Conservation (phyloP, 192 early-diverging fungal genomes). For the Umbelopsis sp. region DNA sequence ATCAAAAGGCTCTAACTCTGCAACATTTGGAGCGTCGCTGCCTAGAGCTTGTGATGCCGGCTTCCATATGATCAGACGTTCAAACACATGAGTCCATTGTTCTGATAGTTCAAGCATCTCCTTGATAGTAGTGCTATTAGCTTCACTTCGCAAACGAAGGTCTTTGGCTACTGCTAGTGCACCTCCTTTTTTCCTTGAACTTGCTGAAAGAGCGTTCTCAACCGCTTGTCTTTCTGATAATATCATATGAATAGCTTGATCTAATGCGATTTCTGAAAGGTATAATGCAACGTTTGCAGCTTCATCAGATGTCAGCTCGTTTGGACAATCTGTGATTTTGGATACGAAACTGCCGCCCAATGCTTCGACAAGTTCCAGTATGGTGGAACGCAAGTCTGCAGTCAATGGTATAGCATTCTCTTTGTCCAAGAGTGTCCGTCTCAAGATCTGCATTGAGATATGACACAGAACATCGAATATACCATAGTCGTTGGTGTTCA, state of each 20-base stretch:
- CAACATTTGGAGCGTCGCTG: neutral
- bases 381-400: slow-evolving; percentile 7
- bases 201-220: slow-evolving; percentile 5
- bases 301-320: neutral
- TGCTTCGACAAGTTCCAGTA: neutral
- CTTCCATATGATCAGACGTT: slow-evolving; percentile 5
- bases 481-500: slow-evolving; percentile 34
- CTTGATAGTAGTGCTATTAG: slow-evolving; percentile 1
- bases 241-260: slow-evolving; percentile 11
- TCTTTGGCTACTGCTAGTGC: slow-evolving; percentile 11
- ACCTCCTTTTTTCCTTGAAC: neutral
- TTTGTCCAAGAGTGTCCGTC: neutral
- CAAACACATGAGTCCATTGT: slow-evolving; percentile 16
- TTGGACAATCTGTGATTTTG: neutral
- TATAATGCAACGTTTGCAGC: neutral
- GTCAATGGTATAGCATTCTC: neutral
- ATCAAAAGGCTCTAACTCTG: neutral
- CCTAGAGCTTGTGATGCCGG: slow-evolving; percentile 1
- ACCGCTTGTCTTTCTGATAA: neutral
- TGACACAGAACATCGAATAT: slow-evolving; percentile 29
- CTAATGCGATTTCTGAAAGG: neutral
- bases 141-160: neutral
- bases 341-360: neutral
- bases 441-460: slow-evolving; percentile 3
- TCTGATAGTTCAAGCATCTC: slow-evolving; percentile 11